phyloP scores from a whole-genome alignment of 2,329 filamentous ascomycete species.

The Fonsecaea nubica region DNA sequence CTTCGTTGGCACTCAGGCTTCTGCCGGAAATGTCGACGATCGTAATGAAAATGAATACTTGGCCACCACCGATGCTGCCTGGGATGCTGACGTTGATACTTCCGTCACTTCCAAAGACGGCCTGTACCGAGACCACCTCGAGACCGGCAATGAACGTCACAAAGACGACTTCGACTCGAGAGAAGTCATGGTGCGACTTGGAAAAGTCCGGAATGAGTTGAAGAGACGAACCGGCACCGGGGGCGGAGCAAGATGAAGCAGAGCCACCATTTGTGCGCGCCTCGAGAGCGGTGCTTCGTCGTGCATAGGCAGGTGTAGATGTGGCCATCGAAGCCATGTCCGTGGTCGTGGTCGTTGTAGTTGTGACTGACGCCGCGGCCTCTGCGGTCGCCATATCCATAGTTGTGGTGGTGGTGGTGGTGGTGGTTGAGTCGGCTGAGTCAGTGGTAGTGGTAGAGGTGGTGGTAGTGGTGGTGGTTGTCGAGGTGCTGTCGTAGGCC shows the following conservation, averaged over 20 bases:
- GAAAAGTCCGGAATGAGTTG: slow-evolving; percentile 35
- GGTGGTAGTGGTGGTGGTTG: neutral
- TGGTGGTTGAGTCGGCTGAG: neutral
- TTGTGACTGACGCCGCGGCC: no score
- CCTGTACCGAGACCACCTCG: slow-evolving; percentile 32
- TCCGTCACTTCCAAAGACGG: slow-evolving; percentile 18
- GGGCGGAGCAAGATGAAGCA: slow-evolving; percentile 20
- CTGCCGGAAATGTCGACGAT: slow-evolving; percentile 33
- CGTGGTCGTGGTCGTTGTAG: slow-evolving; percentile 1
- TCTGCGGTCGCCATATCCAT: neutral
- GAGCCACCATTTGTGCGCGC: slow-evolving; percentile 15
- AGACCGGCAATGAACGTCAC: slow-evolving; percentile 39
- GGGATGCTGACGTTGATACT: slow-evolving; percentile 32
- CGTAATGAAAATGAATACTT: slow-evolving; percentile 39
- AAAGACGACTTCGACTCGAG: slow-evolving; percentile 25
- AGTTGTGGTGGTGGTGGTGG: neutral
- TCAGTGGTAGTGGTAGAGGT: slow-evolving; percentile 18
- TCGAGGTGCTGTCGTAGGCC: slow-evolving; percentile 4
- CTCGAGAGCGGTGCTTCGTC: slow-evolving; percentile 6
- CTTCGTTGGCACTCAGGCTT: slow-evolving; percentile 31
- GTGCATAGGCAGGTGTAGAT: neutral
- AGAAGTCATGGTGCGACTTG: slow-evolving; percentile 29
- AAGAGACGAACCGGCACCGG: slow-evolving; percentile 30
- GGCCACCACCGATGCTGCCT: slow-evolving; percentile 30
- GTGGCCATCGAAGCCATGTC: neutral